These are phyloP conservation scores for Vigna hirtella DNA, from an alignment of 306 rosid species.

Conservation along the genomic window DNA sequence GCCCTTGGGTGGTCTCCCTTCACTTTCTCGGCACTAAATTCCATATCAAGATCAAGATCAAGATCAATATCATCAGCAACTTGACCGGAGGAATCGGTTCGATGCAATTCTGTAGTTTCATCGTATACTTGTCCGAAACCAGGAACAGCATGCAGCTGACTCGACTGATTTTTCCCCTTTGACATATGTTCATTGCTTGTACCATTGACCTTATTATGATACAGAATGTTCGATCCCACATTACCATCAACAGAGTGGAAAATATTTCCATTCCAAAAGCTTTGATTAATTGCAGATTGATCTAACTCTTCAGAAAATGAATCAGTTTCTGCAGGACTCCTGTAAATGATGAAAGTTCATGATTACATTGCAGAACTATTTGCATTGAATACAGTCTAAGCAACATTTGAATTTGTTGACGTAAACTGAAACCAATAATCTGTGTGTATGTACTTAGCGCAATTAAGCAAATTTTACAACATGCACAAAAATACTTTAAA, in stretches of 20 bases:
- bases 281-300: background rate
- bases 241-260: background rate
- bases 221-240: background rate
- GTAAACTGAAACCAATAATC: background rate
- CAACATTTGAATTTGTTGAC: background rate
- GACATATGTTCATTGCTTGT: background rate
- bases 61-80: slow-evolving; percentile 9
- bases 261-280: background rate
- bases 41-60: slow-evolving; percentile 8
- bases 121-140: background rate
- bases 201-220: slow-evolving; percentile 12
- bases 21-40: background rate
- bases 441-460: background rate
- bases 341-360: background rate
- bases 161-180: background rate
- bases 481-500: background rate
- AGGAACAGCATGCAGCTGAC: background rate
- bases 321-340: slow-evolving; percentile 8
- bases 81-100: background rate
- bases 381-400: background rate
- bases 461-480: background rate
- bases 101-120: background rate
- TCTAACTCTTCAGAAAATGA: slow-evolving; percentile 15
- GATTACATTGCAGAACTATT: background rate
- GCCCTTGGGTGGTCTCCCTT: background rate